These are phyloP conservation scores for Metschnikowia amazonensis DNA, from an alignment of 805 yeast genomes.

Conservation along the genomic window DNA sequence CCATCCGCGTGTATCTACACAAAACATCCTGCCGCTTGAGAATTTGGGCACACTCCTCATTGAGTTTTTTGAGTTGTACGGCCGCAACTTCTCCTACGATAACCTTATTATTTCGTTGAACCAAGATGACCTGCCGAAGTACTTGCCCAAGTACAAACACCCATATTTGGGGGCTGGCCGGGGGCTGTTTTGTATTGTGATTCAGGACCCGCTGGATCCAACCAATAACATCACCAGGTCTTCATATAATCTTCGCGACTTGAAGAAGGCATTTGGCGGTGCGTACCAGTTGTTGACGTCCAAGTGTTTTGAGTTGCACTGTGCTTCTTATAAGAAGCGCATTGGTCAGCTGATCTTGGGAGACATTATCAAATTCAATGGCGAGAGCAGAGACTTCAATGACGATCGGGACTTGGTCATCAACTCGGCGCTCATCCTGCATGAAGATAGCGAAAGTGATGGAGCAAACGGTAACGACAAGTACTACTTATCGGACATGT, in stretches of 20 bases:
- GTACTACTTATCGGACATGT: slow-evolving; percentile 42
- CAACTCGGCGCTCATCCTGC: slow-evolving; percentile 52
- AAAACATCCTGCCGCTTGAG: slow-evolving; percentile 60
- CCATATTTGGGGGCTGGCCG: slow-evolving; percentile 49
- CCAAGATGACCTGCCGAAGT: slow-evolving; percentile 52
- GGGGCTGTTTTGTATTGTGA: slow-evolving; percentile 61
- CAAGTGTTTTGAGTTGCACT: slow-evolving; percentile 69
- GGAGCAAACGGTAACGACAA: slow-evolving; percentile 37
- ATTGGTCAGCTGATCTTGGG: slow-evolving; percentile 74
- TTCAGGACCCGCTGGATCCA: slow-evolving; percentile 86
- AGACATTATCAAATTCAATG: slow-evolving; percentile 70
- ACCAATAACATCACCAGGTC: slow-evolving; percentile 83
- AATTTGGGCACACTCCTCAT: slow-evolving; percentile 83
- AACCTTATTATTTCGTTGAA: slow-evolving; percentile 65
- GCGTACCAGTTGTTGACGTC: slow-evolving; percentile 76
- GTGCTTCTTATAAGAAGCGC: slow-evolving; percentile 61
- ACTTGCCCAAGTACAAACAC: slow-evolving; percentile 54
- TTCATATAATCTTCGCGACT: slow-evolving; percentile 71
- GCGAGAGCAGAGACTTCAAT: slow-evolving; percentile 69
- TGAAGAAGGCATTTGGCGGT: slow-evolving; percentile 84
- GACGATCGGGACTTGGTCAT: slow-evolving; percentile 65
- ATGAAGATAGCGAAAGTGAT: slow-evolving; percentile 30
- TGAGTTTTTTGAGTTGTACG: slow-evolving; percentile 90
- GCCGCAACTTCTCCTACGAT: slow-evolving; percentile 84
- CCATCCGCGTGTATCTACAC: slow-evolving; percentile 74